phyloP scores from a whole-genome alignment of 352 stramenopile species.

The Globisporangium uncinulatum region DNA sequence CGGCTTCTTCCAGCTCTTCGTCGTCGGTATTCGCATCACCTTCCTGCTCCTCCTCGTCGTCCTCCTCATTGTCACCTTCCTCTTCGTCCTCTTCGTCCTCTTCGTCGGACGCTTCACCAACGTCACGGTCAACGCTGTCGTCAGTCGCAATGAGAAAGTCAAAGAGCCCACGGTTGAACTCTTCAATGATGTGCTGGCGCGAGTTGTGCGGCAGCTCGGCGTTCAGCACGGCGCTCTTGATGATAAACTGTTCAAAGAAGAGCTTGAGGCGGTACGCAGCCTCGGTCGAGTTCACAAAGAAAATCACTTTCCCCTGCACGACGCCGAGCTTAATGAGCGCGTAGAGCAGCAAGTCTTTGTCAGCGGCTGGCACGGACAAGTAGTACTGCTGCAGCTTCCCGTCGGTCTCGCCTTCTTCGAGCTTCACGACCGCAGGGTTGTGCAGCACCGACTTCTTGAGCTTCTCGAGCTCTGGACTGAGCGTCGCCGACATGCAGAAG shows the following conservation, averaged over 20 bases:
- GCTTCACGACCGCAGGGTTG: slow-evolving; percentile 95
- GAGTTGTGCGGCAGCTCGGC: slow-evolving; percentile 97
- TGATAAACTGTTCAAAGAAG: slow-evolving; percentile 99
- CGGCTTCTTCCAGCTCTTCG: slow-evolving; percentile 34
- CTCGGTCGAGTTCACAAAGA: slow-evolving; percentile 98
- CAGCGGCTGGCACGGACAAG: slow-evolving; percentile 72
- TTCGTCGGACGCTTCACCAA: slow-evolving; percentile 49
- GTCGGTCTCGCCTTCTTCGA: slow-evolving; percentile 90
- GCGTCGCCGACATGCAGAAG: slow-evolving; percentile 98
- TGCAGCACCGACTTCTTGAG: slow-evolving; percentile 97
- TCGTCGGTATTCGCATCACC: slow-evolving; percentile 51
- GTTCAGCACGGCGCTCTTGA: slow-evolving; percentile 98
- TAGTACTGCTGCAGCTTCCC: slow-evolving; percentile 96
- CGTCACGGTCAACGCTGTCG: slow-evolving; percentile 90
- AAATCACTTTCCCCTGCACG: slow-evolving; percentile 96
- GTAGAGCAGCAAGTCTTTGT: slow-evolving; percentile 98
- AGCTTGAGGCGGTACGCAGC: slow-evolving; percentile 96
- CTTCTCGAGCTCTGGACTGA: slow-evolving; percentile 94
- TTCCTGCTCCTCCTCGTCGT: no score
- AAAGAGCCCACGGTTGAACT: slow-evolving; percentile 96
- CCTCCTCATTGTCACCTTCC: no score
- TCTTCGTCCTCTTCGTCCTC: no score
- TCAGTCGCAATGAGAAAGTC: slow-evolving; percentile 99
- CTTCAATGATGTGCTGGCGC: slow-evolving; percentile 95
- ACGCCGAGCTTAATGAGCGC: slow-evolving; percentile 98